Base-by-base conservation (phyloP, 2,329 filamentous ascomycete genomes). In the Lecanoromycetidae sp. region DNA sequence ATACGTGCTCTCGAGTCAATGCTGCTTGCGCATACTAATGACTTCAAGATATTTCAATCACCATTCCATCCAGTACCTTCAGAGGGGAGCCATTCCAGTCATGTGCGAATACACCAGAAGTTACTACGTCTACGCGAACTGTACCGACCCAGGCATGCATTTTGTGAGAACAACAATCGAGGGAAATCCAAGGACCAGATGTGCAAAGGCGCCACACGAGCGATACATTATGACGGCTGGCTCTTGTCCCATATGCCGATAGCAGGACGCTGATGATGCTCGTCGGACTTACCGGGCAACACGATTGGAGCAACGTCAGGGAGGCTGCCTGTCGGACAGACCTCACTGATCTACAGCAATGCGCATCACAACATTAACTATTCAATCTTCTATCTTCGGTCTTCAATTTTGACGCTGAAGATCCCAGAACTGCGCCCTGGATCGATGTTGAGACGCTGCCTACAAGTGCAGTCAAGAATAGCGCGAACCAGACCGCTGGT, bases 71-170 rank as follows among this genome's bases (percentile, higher is more conserved):
- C 36, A n/a, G 4, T 35, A 13, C 10, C 10, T n/a, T 26, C 36
- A 3, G 12, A 13, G 1, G 12, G 17, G 6, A 25, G 30, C 44
- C 29, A 29, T 22, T 12, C 13, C 13, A 53, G 65, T 55, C 25
- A 74, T 74, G 71, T 74, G 71, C 66, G 66, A 72, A 58, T 84
- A 80, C 59, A 82, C 78, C 58, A 83, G 82, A 58, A 84, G 84
- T 64, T 86, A 81, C 62, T 85, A 84, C 65, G 80, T 87, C 62
- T 86, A 85, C 66, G 79, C 79, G 48, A 72, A 76, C 35, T 87
- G 82, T 58, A 64, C 72, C 48, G 79, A 85, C 58, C 82, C 81
- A 0, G 77, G 76, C 33, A 71, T 75, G 13, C 82, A 87, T 62
- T 85, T 84, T 63, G 80, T 83, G 61, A 72, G 76, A 54, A 84